Base-by-base conservation (phyloP, 1,284 basidiomycete genomes). In the Neonothopanus nambi region DNA sequence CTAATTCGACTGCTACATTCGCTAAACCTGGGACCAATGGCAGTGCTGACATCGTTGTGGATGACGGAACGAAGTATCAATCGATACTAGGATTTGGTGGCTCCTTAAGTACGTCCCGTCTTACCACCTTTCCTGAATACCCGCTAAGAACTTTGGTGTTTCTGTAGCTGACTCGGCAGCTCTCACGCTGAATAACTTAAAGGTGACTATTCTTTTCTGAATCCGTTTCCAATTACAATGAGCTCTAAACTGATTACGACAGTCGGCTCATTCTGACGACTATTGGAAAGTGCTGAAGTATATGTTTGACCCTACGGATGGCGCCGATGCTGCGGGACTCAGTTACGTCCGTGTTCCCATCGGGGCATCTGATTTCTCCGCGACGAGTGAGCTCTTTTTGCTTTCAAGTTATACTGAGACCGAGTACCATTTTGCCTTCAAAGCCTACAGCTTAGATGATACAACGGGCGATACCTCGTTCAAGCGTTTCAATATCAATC, bases 351-450 rank as follows among this genome's bases (percentile, higher is more conserved):
- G 70, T 4, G 59, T 72, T 39, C 63, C 65, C 6, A 57, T 72
- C 15, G 70, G 70, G 24, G 67, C 70, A 11, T 64, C 66, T 23
- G 69, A 72, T 52, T 68, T 72, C 51, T 67, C 68, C 11, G 52
- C 61, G 15, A 17, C 36, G 7, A 11, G 57, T 59, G 38, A 26
- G 47, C 15, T 9, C 21, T 37, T 5, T 2, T n/a, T 24, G 13
- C n/a, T 40, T 2, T 21, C n/a, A 18, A 28, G n/a, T 17, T 23
- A 20, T 20, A 26, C 21, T 33, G 13, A 39, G 47, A 40, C 11
- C 38, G 20, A 9, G 17, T 7, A 18, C 21, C 13, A 17, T 13
- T 48, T n/a, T 5, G 24, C 8, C 17, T 38, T 17, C 20, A 49
- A 39, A 68, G 69, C 54, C 9, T 70, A 70, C 51, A 68, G 61